Evolutionary conservation across 2,329 filamentous ascomycete genomes (phyloP), one percentile per base, ranked within the genome.

Genomic region (Penicillium sp.): DNA sequence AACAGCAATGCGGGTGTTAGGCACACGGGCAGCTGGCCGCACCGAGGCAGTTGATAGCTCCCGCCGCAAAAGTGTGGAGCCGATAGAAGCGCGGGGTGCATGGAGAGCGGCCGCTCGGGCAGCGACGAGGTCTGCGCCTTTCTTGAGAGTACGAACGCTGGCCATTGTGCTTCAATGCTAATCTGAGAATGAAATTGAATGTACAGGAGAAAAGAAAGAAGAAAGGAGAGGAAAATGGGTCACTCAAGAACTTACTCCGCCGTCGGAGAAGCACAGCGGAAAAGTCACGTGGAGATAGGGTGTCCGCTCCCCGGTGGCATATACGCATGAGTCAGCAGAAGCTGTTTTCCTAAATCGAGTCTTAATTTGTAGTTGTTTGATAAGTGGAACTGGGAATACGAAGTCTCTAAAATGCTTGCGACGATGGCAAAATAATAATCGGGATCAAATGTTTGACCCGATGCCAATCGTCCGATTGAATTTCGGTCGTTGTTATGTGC

Each of bases 231-330:
- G 46, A 52, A 62, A 60, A 59, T 45, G 51, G 39, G n/a, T 47
- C 31, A 52, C 29, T 54, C 56, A 64, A 44, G 51, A 29, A 46
- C 35, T 33, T 50, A n/a, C 57, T 55, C 55, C 60, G 52, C 59
- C 59, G 55, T 63, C 61, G 63, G 61, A 46, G 65, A 65, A 66
- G 57, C 47, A 19, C 48, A 47, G 37, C 72, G 72, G 72, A 42
- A 74, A 75, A 75, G 63, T 75, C 72, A 75, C 71, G 68, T 75
- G 71, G 22, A 26, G 72, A 75, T 75, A 75, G 68, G 70, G 24
- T 42, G 31, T n/a, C 31, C 33, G 22, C 7, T 24, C 35, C 16
- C 48, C 48, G 48, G 39, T 35, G 46, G 46, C 31, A 19, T 22
- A 10, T 16, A 42, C 19, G 51, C 64, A 58, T 54, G 51, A 51